Evolutionary conservation across 148 eudicot genomes (phyloP).

Genomic region (Fagopyrum esculentum): DNA sequence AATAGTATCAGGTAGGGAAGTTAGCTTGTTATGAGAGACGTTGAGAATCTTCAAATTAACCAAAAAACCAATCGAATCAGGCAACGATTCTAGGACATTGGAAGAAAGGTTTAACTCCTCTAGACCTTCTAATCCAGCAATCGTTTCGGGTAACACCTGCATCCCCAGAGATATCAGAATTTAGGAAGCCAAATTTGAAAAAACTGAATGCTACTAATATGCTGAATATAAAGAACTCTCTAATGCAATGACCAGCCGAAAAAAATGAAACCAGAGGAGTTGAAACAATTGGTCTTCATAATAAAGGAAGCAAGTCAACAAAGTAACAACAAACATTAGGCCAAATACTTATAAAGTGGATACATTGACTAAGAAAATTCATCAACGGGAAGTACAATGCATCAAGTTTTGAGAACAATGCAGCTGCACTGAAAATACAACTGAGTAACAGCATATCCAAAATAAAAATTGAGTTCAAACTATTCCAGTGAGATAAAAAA

Average conservation of each 20-base stretch:
- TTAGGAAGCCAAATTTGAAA: neutral
- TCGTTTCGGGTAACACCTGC: slow-evolving; percentile 85
- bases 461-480: neutral
- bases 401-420: too few species aligned
- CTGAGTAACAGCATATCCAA: neutral
- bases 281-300: too few species aligned
- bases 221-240: neutral
- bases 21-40: slow-evolving; percentile 84
- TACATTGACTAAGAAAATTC: too few species aligned
- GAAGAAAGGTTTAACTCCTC: slow-evolving; percentile 76
- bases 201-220: neutral
- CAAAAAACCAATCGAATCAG: slow-evolving; percentile 80
- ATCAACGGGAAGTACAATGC: too few species aligned
- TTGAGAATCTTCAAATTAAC: slow-evolving; percentile 57
- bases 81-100: slow-evolving; percentile 62
- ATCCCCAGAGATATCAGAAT: neutral
- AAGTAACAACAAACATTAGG: too few species aligned
- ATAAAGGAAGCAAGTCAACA: neutral
- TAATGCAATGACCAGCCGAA: neutral
- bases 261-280: neutral
- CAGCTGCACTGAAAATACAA: too few species aligned
- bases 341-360: too few species aligned
- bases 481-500: neutral
- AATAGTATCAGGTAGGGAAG: slow-evolving; percentile 76
- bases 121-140: slow-evolving; percentile 70